These are phyloP conservation scores for Penicillium pancosmium DNA, from an alignment of 495 filamentous ascomycete genomes.

Conservation along the genomic window DNA sequence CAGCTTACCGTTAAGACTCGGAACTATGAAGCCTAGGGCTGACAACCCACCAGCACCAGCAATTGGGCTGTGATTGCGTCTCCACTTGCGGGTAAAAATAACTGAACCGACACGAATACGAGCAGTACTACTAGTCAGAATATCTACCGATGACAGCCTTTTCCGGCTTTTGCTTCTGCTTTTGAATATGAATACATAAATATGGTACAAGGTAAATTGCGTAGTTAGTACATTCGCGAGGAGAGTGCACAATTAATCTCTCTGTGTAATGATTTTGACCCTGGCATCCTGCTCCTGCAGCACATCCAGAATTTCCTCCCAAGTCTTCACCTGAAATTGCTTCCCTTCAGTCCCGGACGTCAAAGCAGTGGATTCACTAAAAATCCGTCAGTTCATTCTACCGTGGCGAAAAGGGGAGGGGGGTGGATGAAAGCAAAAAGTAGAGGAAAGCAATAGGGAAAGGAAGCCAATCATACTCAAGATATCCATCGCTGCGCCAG, in stretches of 20 bases:
- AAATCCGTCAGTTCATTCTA: slow-evolving; percentile 7
- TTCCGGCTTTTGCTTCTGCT: neutral
- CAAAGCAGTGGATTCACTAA: slow-evolving; percentile 43
- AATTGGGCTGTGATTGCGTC: neutral
- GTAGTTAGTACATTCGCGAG: neutral
- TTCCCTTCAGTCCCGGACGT: slow-evolving; percentile 37
- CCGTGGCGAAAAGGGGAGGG: neutral
- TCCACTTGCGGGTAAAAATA: slow-evolving; percentile 16
- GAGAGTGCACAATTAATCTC: neutral
- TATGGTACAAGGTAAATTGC: too few species aligned
- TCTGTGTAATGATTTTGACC: slow-evolving; percentile 17
- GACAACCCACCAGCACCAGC: neutral
- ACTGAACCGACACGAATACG: slow-evolving; percentile 9
- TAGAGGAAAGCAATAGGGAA: neutral
- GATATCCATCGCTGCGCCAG: slow-evolving; percentile 51
- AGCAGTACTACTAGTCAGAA: neutral
- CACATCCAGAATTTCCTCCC: slow-evolving; percentile 43
- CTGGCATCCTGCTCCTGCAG: slow-evolving; percentile 32
- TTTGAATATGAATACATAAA: too few species aligned
- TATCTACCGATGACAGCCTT: too few species aligned
- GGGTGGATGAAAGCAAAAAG: neutral
- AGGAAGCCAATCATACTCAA: slow-evolving; percentile 37
- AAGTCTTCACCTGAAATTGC: slow-evolving; percentile 40
- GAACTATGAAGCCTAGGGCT: slow-evolving; percentile 1
- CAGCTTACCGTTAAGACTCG: neutral